Evolutionary conservation across 768 basidiomycete species (phyloP).

Genomic region (Leccinum uliginosum): DNA sequence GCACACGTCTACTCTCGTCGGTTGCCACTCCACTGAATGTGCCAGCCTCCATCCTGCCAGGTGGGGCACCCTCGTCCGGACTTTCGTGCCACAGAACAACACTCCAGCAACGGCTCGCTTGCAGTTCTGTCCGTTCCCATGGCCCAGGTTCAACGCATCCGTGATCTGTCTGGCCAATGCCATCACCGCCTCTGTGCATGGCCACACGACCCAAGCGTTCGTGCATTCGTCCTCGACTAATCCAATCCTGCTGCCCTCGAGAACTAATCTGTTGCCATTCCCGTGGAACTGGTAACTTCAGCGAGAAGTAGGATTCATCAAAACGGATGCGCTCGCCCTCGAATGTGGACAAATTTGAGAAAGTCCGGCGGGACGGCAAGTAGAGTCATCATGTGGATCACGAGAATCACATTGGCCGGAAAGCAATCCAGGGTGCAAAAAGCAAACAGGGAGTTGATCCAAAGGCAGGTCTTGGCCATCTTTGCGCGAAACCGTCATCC

Average conservation of each 20-base stretch:
- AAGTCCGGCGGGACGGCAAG: slow-evolving; percentile 4
- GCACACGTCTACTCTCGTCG: slow-evolving; percentile 31
- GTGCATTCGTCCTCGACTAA: slow-evolving; percentile 21
- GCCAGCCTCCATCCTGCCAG: slow-evolving; percentile 21
- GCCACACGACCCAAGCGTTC: slow-evolving; percentile 7
- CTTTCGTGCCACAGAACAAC: neutral
- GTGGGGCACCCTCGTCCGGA: slow-evolving; percentile 16
- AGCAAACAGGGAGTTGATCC: slow-evolving; percentile 15
- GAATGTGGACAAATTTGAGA: slow-evolving; percentile 15
- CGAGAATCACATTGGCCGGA: slow-evolving; percentile 8
- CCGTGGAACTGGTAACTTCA: slow-evolving; percentile 42
- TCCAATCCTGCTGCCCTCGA: slow-evolving; percentile 38
- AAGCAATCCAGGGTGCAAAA: slow-evolving; percentile 24
- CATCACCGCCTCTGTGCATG: slow-evolving; percentile 24
- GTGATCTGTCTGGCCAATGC: slow-evolving; percentile 2
- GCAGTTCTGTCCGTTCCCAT: slow-evolving; percentile 34
- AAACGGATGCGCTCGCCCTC: slow-evolving; percentile 10
- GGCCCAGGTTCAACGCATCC: slow-evolving; percentile 25
- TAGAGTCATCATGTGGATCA: no score
- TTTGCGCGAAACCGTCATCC: neutral
- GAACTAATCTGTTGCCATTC: slow-evolving; percentile 53
- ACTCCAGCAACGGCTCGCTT: slow-evolving; percentile 28
- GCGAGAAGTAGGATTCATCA: slow-evolving; percentile 16
- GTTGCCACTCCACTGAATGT: slow-evolving; percentile 35
- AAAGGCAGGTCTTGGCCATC: slow-evolving; percentile 33